phyloP scores from a whole-genome alignment of 2,329 filamentous ascomycete genomes.

The Diplodia seriata region DNA sequence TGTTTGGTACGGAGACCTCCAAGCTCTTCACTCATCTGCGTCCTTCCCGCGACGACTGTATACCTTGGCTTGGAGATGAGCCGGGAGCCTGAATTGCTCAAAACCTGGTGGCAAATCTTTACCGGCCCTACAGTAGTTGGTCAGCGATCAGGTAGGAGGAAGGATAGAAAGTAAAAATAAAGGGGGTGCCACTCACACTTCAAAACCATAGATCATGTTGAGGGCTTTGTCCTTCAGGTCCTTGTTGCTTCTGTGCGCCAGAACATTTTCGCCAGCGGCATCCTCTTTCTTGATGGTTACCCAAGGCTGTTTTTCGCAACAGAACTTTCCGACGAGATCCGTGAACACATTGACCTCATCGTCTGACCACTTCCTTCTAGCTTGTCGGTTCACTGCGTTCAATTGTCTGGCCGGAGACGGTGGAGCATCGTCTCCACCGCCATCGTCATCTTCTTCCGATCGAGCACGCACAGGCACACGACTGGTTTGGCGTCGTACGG shows the following conservation, averaged over 20 bases:
- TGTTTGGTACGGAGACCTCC: background rate
- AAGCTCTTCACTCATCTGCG: background rate
- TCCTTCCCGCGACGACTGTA: background rate
- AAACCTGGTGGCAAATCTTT: background rate
- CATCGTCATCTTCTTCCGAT: background rate
- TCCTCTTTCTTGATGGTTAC: slow-evolving; percentile 18
- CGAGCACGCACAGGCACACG: background rate
- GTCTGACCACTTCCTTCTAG: slow-evolving; percentile 34
- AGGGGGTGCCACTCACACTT: slow-evolving; percentile 44
- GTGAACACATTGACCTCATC: slow-evolving; percentile 3
- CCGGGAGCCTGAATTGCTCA: background rate
- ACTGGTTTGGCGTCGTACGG: background rate
- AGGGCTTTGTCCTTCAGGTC: slow-evolving; percentile 57
- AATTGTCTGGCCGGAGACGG: background rate
- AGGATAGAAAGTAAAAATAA: too few relatives aligned
- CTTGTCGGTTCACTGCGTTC: slow-evolving; percentile 1
- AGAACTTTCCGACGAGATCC: background rate
- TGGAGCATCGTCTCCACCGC: background rate
- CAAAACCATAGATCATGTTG: slow-evolving; percentile 49
- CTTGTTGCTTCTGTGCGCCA: slow-evolving; percentile 56
- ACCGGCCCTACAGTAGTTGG: background rate
- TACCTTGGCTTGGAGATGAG: background rate
- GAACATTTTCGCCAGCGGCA: background rate
- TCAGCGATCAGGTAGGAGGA: background rate
- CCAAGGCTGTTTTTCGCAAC: background rate